These are phyloP conservation scores for Linnemannia zychae DNA, from an alignment of 192 early-diverging fungal species.

Conservation along the genomic window DNA sequence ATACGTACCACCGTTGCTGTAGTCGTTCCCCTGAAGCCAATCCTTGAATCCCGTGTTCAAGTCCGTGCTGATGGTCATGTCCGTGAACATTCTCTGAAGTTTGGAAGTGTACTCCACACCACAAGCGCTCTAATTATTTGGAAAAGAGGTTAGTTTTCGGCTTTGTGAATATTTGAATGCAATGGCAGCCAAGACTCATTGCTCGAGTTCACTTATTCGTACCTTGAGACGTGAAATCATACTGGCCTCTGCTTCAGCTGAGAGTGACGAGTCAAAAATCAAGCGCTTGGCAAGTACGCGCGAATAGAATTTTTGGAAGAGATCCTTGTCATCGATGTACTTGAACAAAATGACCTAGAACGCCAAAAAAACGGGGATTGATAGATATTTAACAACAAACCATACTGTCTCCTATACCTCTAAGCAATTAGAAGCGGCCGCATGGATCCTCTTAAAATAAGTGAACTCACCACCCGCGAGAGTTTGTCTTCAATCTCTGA, in stretches of 20 bases:
- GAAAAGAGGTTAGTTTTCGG: not conserved
- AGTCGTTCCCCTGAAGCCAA: constrained; percentile 50
- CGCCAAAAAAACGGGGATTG: not conserved
- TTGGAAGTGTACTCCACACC: constrained; percentile 90
- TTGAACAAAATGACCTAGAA: constrained; percentile 80
- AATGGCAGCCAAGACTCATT: not conserved
- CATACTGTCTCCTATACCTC: not conserved
- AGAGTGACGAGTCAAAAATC: constrained; percentile 76
- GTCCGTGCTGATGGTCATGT: constrained; percentile 83
- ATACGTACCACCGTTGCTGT: constrained; percentile 65
- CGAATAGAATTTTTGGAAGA: constrained; percentile 94
- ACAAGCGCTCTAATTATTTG: constrained; percentile 71
- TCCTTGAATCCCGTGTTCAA: constrained; percentile 69
- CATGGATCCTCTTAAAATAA: constrained; percentile 36
- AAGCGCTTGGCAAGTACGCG: constrained; percentile 85
- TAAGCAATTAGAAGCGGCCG: not conserved
- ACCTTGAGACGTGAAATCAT: constrained; percentile 88
- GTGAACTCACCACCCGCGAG: constrained; percentile 65
- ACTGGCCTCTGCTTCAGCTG: constrained; percentile 83
- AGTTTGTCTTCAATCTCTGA: constrained; percentile 79
- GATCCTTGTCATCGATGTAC: constrained; percentile 92
- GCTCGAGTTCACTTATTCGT: not conserved
- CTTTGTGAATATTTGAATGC: not conserved
- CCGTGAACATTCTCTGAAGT: constrained; percentile 90
- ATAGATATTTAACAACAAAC: not conserved